Conservation (phyloP, 768 basidiomycete genomes). For the Chalciporus piperatus region DNA sequence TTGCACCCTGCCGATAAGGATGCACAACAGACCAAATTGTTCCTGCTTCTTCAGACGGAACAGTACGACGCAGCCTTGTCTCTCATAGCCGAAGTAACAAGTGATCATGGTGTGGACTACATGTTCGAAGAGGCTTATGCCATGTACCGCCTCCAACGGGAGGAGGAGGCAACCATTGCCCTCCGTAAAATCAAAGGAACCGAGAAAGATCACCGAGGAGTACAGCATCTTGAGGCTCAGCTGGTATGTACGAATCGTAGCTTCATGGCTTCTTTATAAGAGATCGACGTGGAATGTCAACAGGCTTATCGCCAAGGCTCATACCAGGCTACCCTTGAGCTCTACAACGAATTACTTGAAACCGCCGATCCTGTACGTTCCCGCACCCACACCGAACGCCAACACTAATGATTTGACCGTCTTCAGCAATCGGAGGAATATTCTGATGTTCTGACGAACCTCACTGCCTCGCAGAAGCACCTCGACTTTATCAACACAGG, state of each 20-base stretch:
- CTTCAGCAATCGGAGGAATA: slow-evolving; percentile 80
- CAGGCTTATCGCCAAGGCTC: slow-evolving; percentile 78
- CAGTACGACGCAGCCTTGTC: slow-evolving; percentile 69
- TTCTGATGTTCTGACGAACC: slow-evolving; percentile 82
- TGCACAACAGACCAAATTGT: slow-evolving; percentile 81
- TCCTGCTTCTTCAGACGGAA: slow-evolving; percentile 83
- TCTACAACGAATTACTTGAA: slow-evolving; percentile 81
- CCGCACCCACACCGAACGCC: slow-evolving; percentile 4
- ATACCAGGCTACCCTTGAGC: slow-evolving; percentile 68
- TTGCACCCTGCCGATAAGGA: slow-evolving; percentile 66
- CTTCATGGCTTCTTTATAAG: slow-evolving; percentile 17
- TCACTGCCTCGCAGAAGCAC: slow-evolving; percentile 76
- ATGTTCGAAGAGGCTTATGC: slow-evolving; percentile 79
- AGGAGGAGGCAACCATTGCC: slow-evolving; percentile 60
- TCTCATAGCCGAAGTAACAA: slow-evolving; percentile 40
- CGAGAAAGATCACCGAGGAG: slow-evolving; percentile 53
- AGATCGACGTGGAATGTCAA: slow-evolving; percentile 13
- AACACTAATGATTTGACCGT: slow-evolving; percentile 1
- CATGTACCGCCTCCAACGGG: slow-evolving; percentile 78
- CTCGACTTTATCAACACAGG: slow-evolving; percentile 79
- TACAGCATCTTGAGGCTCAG: slow-evolving; percentile 83
- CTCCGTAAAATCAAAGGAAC: slow-evolving; percentile 47
- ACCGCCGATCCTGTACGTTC: slow-evolving; percentile 69
- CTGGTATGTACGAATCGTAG: slow-evolving; percentile 51
- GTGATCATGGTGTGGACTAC: slow-evolving; percentile 11